Base-by-base conservation (phyloP, 2,329 filamentous ascomycete genomes). In the Coniochaeta sp. region DNA sequence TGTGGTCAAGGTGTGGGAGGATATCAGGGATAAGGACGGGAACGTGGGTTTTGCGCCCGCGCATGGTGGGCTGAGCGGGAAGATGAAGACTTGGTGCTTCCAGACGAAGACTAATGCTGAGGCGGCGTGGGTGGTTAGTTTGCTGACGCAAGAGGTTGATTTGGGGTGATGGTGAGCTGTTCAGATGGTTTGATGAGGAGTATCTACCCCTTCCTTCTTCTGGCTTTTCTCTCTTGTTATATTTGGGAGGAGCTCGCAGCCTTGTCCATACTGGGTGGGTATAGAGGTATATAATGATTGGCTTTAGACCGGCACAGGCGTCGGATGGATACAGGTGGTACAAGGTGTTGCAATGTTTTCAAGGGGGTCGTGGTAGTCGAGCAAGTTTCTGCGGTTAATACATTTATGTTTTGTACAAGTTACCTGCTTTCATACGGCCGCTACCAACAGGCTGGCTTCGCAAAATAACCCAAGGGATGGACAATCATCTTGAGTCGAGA, bases 1-100 rank as follows among this genome's bases (percentile, higher is more conserved):
- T 61, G 89, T 94, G 1, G 84, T 95, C 52, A 91, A 87, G 57
- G 86, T 96, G 31, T 94, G 90, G 83, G 87, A 94, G 65, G 84
- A 89, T 57, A 72, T 86, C 59, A 82, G 83, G 48, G 80, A 85
- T 56, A 80, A 80, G 56, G 75, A 81, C 22, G 80, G 81, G 22
- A 73, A 76, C 35, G 71, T 76, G 10, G 79, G 78, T 22, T 67
- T 72, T 16, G 79, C 70, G 38, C 77, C 78, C 2, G 71, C 73
- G 49, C 76, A 70, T 20, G 79, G 79, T 6, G 72, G 71, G 22
- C 71, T 77, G 6, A 71, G 72, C 8, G 79, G 80, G 20, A 76
- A 72, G 54, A 77, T 83, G 52, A 80, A 75, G 60, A 83, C 82
- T 67, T 83, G 80, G 80, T 83, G 80, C 58, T 82, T 83, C 66